Conservation (phyloP, 495 filamentous ascomycete species). For the Penicillium paxilli region DNA sequence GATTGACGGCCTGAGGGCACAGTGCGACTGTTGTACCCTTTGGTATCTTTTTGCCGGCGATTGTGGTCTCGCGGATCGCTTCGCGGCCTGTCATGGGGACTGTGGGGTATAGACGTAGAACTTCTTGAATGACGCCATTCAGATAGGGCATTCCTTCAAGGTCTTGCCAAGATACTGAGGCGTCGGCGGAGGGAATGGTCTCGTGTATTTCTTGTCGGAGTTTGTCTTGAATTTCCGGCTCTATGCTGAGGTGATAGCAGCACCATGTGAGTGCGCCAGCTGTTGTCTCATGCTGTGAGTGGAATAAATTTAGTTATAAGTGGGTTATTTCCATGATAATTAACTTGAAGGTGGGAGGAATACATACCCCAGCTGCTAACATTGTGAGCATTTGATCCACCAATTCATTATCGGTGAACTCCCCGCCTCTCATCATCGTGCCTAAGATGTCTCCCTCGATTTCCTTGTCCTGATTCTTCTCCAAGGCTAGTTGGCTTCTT, state of each 20-base stretch:
- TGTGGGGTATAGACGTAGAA: slow-evolving; percentile 50
- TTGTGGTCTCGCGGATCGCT: slow-evolving; percentile 43
- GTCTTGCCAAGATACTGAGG: slow-evolving; percentile 31
- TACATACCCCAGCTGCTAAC: slow-evolving; percentile 46
- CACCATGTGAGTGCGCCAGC: slow-evolving; percentile 55
- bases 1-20: slow-evolving; percentile 45
- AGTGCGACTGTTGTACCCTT: slow-evolving; percentile 45
- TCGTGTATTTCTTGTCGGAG: slow-evolving; percentile 50
- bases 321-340: slow-evolving; percentile 6
- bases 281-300: slow-evolving; percentile 51
- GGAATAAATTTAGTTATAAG: background rate
- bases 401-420: slow-evolving; percentile 52
- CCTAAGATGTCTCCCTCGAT: slow-evolving; percentile 72
- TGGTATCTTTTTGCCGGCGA: slow-evolving; percentile 45
- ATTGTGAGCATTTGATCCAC: slow-evolving; percentile 59
- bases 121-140: slow-evolving; percentile 53
- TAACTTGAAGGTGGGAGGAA: background rate
- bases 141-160: slow-evolving; percentile 53
- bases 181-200: slow-evolving; percentile 34
- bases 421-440: slow-evolving; percentile 51
- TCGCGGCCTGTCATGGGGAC: slow-evolving; percentile 52
- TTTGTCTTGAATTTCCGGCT: slow-evolving; percentile 46
- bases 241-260: slow-evolving; percentile 46
- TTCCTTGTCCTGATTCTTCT: slow-evolving; percentile 54
- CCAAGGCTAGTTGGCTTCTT: slow-evolving; percentile 46